Percentiles rank a stretch among this genome's conserved stretches.
Conservation (phyloP, 129 eudicot species). For the Centrapalus pauciflorus region DNA sequence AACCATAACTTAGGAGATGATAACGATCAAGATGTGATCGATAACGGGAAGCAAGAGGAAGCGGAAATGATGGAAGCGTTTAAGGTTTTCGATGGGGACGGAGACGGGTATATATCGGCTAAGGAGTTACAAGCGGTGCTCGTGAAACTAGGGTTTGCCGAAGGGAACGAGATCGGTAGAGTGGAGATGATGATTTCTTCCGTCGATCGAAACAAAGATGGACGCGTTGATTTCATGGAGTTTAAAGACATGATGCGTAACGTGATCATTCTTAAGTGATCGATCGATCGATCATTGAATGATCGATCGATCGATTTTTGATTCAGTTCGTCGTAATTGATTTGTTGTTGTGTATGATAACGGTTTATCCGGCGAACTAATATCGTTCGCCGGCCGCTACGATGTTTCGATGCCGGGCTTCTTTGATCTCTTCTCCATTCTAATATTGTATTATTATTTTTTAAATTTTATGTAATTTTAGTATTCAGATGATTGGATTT, state of each 20-base stretch:
- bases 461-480: too few relatives aligned
- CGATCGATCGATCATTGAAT: not conserved
- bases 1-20: not conserved
- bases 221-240: conserved; percentile 69
- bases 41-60: conserved; percentile 40
- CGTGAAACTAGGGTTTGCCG: conserved; percentile 60
- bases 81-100: conserved; percentile 80
- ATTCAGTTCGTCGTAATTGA: not conserved
- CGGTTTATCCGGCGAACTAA: conserved; percentile 10
- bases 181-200: conserved; percentile 76
- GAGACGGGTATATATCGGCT: conserved; percentile 77
- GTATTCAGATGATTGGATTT: not conserved
- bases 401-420: not conserved
- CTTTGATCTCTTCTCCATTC: not conserved
- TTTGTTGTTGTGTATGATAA: conserved; percentile 1
- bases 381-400: not conserved
- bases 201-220: conserved; percentile 66
- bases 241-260: conserved; percentile 87
- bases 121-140: conserved; percentile 63
- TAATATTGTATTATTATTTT: conserved; percentile 1
- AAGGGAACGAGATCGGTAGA: conserved; percentile 45
- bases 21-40: not conserved
- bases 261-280: conserved; percentile 35
- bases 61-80: conserved; percentile 70
- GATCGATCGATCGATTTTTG: too few relatives aligned